phyloP scores from a whole-genome alignment of 2,329 filamentous ascomycete genomes.

The Didymella keratinophila region DNA sequence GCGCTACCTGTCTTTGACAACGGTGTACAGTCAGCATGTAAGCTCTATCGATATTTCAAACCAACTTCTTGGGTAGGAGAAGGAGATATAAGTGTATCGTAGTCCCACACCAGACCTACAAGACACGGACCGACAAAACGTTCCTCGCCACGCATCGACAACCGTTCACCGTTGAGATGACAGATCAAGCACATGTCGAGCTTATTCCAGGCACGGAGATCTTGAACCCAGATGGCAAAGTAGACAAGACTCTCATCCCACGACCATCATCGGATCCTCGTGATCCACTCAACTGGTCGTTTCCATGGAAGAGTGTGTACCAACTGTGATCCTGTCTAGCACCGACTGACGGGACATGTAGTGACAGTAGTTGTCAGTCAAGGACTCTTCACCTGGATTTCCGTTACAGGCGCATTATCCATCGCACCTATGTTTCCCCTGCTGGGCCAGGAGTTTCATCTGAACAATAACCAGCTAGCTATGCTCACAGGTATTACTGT shows the following conservation, averaged over 20 bases:
- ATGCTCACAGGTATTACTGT: slow-evolving; percentile 55
- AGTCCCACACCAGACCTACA: background rate
- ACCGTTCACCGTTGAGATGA: slow-evolving; percentile 21
- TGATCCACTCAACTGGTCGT: slow-evolving; percentile 51
- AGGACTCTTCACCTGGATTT: slow-evolving; percentile 54
- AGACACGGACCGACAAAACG: background rate
- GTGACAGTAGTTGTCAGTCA: slow-evolving; percentile 51
- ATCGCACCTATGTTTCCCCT: slow-evolving; percentile 56
- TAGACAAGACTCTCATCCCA: slow-evolving; percentile 39
- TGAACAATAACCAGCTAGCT: slow-evolving; percentile 52
- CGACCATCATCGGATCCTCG: slow-evolving; percentile 44
- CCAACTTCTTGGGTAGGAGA: no score
- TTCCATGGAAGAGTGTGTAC: slow-evolving; percentile 43
- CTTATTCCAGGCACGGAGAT: slow-evolving; percentile 44
- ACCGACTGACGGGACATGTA: slow-evolving; percentile 10
- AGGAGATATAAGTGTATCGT: background rate
- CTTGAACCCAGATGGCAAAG: slow-evolving; percentile 33
- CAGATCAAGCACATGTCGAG: slow-evolving; percentile 22
- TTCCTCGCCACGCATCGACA: background rate
- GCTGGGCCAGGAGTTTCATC: slow-evolving; percentile 51
- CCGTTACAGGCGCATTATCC: slow-evolving; percentile 54
- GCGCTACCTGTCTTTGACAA: background rate
- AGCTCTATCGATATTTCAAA: background rate
- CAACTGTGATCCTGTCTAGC: background rate
- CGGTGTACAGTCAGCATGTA: background rate